Conservation (phyloP, 257 asterid species). For the Plantago ovata region DNA sequence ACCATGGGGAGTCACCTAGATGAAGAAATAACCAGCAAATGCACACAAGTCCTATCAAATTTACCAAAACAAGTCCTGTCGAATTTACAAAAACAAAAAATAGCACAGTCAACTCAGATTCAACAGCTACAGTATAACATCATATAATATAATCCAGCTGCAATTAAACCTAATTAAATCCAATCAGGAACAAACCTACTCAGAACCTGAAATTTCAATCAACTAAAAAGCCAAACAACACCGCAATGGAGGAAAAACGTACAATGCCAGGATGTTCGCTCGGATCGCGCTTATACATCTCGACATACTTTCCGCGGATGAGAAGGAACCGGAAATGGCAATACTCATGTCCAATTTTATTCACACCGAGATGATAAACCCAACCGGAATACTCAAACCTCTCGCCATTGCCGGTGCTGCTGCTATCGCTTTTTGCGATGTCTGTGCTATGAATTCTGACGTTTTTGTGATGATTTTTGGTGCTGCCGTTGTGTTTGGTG, state of each 20-base stretch:
- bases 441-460: slow-evolving; percentile 7
- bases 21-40: too few species aligned
- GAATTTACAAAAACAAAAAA: too few species aligned
- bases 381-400: slow-evolving; percentile 53
- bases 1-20: too few species aligned
- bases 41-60: too few species aligned
- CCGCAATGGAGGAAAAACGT: slow-evolving; percentile 3
- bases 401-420: slow-evolving; percentile 13
- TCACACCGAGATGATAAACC: slow-evolving; percentile 63
- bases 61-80: too few species aligned
- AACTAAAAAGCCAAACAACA: background rate
- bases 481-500: slow-evolving; percentile 4
- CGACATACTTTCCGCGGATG: slow-evolving; percentile 49
- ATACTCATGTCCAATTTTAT: slow-evolving; percentile 59
- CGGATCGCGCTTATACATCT: slow-evolving; percentile 66
- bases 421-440: slow-evolving; percentile 24
- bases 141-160: too few species aligned
- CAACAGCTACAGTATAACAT: too few species aligned
- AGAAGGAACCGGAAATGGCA: slow-evolving; percentile 52
- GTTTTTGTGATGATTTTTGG: slow-evolving; percentile 12
- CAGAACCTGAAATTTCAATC: background rate
- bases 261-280: slow-evolving; percentile 49
- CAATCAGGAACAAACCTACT: background rate
- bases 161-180: background rate
- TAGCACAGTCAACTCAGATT: too few species aligned